Base-by-base conservation (phyloP, 139 green algal species). In the Pseudopediastrum boryanum region DNA sequence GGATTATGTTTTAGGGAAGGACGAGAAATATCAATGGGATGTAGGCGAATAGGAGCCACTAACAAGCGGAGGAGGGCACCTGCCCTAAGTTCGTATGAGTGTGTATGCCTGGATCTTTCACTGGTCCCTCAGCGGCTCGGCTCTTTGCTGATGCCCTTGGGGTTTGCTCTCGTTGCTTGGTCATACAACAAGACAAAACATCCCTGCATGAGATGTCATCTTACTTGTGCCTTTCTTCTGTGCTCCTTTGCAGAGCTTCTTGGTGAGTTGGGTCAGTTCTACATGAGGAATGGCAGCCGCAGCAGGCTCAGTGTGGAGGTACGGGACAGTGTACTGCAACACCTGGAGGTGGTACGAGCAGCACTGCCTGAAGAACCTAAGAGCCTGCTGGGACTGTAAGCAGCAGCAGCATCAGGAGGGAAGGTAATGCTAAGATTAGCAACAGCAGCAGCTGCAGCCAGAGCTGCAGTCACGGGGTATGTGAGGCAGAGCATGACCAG, bases 161-260 rank as follows among this genome's bases (percentile, higher is more conserved):
- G 25, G 8, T 61, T 9, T 25, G 33, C 13, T 13, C 27, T 23
- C 59, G 4, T 21, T 2, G 56, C 27, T 12, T 59, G 29, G 3
- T 4, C 9, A 27, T 65, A 12, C 61, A 13, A 23, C 5, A 21
- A 69, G 4, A 42, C 31, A 0, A 66, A 83, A 75, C 50, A 31
- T 71, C 72, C 3, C 59, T 89, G 39, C 41, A 43, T 7, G 81
- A 89, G 81, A 78, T 89, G 42, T 74, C 81, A 42, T 21, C 64
- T 33, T 89, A 83, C 38, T 86, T 86, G 48, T 33, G 77, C 44
- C 19, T n/a, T 2, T 35, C 27, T 35, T 66, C 31, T 42, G 38
- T 29, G 58, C 31, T 12, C n/a, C 31, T 31, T 29, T 66, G 58
- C 19, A 21, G 19, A 58, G 48, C 48, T n/a, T 16, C 48, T 58